phyloP scores from a whole-genome alignment of 2,329 filamentous ascomycete species.

The Ophiocordyceps australis region DNA sequence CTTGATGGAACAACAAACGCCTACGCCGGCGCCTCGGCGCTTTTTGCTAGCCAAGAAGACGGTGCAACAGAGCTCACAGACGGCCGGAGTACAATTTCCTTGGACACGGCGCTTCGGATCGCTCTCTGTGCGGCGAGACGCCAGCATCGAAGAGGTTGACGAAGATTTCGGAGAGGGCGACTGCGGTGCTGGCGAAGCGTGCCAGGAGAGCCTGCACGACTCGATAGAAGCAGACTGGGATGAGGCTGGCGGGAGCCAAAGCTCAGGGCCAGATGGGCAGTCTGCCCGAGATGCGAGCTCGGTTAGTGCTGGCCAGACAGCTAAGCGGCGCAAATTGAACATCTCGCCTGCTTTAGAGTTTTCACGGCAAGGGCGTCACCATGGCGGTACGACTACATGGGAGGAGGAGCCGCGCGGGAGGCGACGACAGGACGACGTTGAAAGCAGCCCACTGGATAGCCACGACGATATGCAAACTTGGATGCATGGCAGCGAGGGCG shows the following conservation, averaged over 20 bases:
- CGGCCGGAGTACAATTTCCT: slow-evolving; percentile 13
- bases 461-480: background rate
- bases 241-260: slow-evolving; percentile 1
- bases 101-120: slow-evolving; percentile 19
- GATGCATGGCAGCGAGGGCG: background rate
- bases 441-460: slow-evolving; percentile 2
- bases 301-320: slow-evolving; percentile 1
- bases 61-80: slow-evolving; percentile 14
- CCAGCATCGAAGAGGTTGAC: slow-evolving; percentile 15
- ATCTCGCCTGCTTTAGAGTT: slow-evolving; percentile 10
- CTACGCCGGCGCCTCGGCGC: too few species aligned
- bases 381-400: too few species aligned
- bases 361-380: too few species aligned
- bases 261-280: background rate
- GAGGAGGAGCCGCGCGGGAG: too few species aligned
- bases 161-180: slow-evolving; percentile 9
- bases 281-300: background rate
- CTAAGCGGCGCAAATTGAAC: slow-evolving; percentile 3
- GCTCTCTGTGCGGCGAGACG: slow-evolving; percentile 10
- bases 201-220: slow-evolving; percentile 1
- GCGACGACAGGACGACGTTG: too few species aligned
- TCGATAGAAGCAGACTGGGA: slow-evolving; percentile 5
- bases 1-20: too few species aligned
- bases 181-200: background rate
- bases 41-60: slow-evolving; percentile 17